Conservation (phyloP, 495 filamentous ascomycete species). For the Xylaria scruposa region DNA sequence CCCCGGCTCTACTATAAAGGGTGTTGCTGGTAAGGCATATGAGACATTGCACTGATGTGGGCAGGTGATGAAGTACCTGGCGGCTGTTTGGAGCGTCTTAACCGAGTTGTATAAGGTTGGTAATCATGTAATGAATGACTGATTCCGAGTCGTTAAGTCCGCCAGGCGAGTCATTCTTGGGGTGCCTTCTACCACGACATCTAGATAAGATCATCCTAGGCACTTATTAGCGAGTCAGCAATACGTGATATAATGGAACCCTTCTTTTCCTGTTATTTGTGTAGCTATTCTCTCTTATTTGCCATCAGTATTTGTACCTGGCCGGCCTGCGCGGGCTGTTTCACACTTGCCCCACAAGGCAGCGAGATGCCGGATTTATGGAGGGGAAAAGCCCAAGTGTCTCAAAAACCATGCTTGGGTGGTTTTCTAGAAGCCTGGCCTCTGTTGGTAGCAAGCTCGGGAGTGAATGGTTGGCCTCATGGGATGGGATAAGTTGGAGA, state of each 20-base stretch:
- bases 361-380: neutral
- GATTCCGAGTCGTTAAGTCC: slow-evolving; percentile 3
- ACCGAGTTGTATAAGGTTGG: neutral
- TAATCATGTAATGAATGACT: neutral
- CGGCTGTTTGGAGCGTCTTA: neutral
- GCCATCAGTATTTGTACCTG: neutral
- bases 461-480: neutral
- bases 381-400: slow-evolving; percentile 12
- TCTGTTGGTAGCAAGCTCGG: neutral
- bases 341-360: slow-evolving; percentile 19
- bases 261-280: slow-evolving; percentile 1
- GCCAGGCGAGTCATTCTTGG: slow-evolving; percentile 15
- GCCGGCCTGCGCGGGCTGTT: neutral
- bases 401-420: neutral
- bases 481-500: neutral
- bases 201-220: neutral
- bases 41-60: neutral
- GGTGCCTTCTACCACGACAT: slow-evolving; percentile 2
- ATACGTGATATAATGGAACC: neutral
- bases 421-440: slow-evolving; percentile 17
- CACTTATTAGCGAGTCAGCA: slow-evolving; percentile 12
- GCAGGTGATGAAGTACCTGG: neutral
- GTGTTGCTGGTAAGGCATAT: slow-evolving; percentile 2
- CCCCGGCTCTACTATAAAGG: neutral
- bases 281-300: neutral